Conservation (phyloP, 805 yeast species). For the Sugiyamaella marilandica region DNA sequence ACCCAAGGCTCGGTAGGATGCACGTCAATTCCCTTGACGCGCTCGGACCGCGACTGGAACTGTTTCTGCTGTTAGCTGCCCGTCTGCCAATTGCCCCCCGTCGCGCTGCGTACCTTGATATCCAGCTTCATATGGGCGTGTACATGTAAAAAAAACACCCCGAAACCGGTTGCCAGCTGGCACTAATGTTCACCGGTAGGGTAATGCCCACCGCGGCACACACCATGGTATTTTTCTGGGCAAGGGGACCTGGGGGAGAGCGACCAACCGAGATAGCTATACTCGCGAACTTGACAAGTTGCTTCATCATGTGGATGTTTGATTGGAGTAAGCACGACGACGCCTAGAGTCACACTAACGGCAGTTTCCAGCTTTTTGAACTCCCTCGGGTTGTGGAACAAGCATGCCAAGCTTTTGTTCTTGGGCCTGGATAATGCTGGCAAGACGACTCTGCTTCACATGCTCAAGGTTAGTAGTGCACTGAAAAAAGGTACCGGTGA, state of each 20-base stretch:
- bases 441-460: constrained; percentile 82
- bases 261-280: not conserved
- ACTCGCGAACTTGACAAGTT: not conserved
- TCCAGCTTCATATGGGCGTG: constrained; percentile 43
- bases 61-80: constrained; percentile 50
- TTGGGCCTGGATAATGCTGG: constrained; percentile 98
- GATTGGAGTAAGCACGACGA: constrained; percentile 39
- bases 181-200: not conserved
- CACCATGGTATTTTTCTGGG: not conserved
- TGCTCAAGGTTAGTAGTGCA: constrained; percentile 47
- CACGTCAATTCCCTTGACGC: constrained; percentile 96
- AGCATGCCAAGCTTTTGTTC: constrained; percentile 93
- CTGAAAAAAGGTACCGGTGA: not conserved
- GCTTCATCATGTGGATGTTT: constrained; percentile 40
- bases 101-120: constrained; percentile 39
- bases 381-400: constrained; percentile 80
- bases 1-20: constrained; percentile 99
- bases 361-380: constrained; percentile 64
- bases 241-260: not conserved
- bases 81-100: constrained; percentile 27
- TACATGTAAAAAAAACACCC: not conserved
- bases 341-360: not conserved
- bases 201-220: not conserved
- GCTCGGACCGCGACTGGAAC: constrained; percentile 86
- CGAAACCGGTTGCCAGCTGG: not conserved